Conservation (phyloP, 306 rosid species). For the Comarum palustre region DNA sequence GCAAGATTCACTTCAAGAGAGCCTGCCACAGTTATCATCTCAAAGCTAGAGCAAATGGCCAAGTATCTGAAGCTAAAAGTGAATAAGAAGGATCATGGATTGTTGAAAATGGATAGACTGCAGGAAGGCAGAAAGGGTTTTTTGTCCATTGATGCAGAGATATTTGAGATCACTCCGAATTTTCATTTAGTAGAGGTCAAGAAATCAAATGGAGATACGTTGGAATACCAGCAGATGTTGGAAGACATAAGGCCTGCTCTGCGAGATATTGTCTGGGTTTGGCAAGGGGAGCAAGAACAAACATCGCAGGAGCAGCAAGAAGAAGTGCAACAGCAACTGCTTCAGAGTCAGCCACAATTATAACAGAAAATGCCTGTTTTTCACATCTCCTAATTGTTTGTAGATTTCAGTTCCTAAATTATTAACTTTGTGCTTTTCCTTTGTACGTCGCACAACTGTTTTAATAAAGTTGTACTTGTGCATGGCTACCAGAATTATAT, state of each 20-base stretch:
- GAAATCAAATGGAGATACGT: conserved; percentile 74
- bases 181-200: conserved; percentile 81
- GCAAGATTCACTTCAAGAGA: conserved; percentile 63
- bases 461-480: background rate
- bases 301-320: conserved; percentile 26
- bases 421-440: conserved; percentile 2
- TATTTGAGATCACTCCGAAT: conserved; percentile 67
- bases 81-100: conserved; percentile 62
- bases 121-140: conserved; percentile 70
- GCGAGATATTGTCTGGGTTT: conserved; percentile 80
- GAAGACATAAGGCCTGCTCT: conserved; percentile 70
- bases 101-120: conserved; percentile 51
- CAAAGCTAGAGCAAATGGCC: conserved; percentile 71
- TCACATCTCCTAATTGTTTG: conserved; percentile 4
- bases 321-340: conserved; percentile 21
- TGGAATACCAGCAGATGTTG: conserved; percentile 72
- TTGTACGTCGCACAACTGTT: background rate
- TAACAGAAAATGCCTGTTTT: background rate
- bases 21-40: conserved; percentile 58
- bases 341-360: background rate
- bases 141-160: conserved; percentile 76
- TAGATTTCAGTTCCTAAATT: background rate
- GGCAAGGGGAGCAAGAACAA: conserved; percentile 57
- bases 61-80: conserved; percentile 56
- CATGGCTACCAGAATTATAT: background rate